phyloP scores from a whole-genome alignment of 352 stramenopile species.

The Phytophthora citrophthora region DNA sequence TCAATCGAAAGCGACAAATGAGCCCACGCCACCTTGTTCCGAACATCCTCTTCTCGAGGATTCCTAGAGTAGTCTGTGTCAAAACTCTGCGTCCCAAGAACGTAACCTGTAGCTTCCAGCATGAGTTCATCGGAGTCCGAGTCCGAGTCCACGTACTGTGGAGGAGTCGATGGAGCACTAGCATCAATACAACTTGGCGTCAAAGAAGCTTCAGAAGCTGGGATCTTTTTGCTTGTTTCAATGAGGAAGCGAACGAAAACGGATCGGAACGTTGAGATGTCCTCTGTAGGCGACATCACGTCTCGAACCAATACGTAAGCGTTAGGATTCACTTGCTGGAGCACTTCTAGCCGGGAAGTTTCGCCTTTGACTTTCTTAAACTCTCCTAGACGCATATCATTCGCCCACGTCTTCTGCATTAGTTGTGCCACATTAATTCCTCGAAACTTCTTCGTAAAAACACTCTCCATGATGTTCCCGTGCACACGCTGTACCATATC shows the following conservation, averaged over 20 bases:
- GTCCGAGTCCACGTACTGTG: constrained; percentile 14
- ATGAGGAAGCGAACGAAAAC: constrained; percentile 51
- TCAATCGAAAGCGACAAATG: constrained; percentile 50
- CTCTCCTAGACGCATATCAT: constrained; percentile 41
- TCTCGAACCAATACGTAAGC: constrained; percentile 44
- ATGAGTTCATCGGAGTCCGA: constrained; percentile 15
- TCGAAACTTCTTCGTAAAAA: constrained; percentile 42
- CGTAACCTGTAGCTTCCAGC: constrained; percentile 32
- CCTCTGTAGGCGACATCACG: constrained; percentile 33
- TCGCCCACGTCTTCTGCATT: constrained; percentile 44
- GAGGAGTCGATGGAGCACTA: constrained; percentile 17
- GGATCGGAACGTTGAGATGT: constrained; percentile 40
- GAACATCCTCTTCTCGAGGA: constrained; percentile 9
- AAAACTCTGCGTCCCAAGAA: constrained; percentile 49
- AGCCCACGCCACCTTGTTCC: constrained; percentile 41
- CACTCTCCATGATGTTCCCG: constrained; percentile 39
- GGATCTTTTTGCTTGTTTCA: constrained; percentile 30
- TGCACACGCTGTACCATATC: constrained; percentile 36
- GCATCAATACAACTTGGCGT: constrained; percentile 12
- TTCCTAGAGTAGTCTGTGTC: constrained; percentile 31
- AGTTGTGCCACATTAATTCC: constrained; percentile 27
- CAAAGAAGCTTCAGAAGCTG: not conserved
- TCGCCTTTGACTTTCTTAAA: constrained; percentile 50
- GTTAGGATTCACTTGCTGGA: constrained; percentile 40
- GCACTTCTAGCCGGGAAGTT: constrained; percentile 39